A percentile compares a stretch with the other conserved stretches of the same genome.
Conservation (phyloP, 164 flowering plant species). For the Magnolia officinalis region DNA sequence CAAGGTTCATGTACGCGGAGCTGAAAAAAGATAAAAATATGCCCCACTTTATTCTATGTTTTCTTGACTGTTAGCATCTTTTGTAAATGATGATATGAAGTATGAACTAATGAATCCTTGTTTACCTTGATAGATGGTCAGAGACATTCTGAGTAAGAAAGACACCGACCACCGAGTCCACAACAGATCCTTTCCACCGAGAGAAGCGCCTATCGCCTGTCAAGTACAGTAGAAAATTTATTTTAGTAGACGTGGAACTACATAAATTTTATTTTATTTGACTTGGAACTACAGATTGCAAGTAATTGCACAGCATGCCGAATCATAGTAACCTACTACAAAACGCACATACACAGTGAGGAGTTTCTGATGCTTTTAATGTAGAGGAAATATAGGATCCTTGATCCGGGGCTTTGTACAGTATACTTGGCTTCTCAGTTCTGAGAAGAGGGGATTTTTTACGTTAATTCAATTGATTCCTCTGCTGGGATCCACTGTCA, state of each 20-base stretch:
- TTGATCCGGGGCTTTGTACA: background rate
- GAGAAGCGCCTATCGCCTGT: conserved; percentile 58
- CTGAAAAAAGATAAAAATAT: conserved; percentile 25
- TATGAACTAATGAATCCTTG: background rate
- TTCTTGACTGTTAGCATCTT: background rate
- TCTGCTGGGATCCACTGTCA: too few species aligned
- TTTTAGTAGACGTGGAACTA: background rate
- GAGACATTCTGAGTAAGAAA: conserved; percentile 69
- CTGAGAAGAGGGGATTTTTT: background rate
- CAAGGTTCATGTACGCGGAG: conserved; percentile 58
- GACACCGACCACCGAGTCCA: conserved; percentile 68
- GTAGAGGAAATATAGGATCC: background rate
- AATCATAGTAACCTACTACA: background rate
- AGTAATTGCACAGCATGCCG: background rate
- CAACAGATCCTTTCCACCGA: conserved; percentile 61
- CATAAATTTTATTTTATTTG: background rate
- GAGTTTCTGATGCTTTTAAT: background rate
- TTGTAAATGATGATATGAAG: too few species aligned
- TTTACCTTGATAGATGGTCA: conserved; percentile 62
- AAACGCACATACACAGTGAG: background rate
- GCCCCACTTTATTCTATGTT: background rate
- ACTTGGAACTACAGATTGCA: background rate
- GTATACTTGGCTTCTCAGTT: background rate
- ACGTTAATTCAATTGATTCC: too few species aligned
- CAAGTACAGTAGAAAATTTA: background rate